Evolutionary conservation across 176 grass and related monocot genomes (phyloP), one percentile per base, ranked within the genome.

Genomic region (Elaeis guineensis): DNA sequence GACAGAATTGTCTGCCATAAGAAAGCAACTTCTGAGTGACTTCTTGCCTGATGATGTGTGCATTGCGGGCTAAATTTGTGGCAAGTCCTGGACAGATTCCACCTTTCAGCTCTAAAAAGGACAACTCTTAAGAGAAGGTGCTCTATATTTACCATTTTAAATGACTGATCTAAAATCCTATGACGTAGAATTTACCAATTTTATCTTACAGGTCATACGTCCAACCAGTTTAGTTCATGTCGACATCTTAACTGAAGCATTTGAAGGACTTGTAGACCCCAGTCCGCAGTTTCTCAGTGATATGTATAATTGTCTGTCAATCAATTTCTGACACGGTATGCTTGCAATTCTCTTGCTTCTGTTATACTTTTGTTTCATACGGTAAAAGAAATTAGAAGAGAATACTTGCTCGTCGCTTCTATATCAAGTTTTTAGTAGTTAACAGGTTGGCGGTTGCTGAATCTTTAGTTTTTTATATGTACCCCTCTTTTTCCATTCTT

Each of bases 11-110:
- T 50, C 78, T 58, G 81, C 26, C 55, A 73, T 92, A 83, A 89
- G 71, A 75, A 83, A 52, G 39, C 82, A 80, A 74, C 73, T 98
- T 57, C 62, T 92, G 64, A 86, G 77, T 68, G 88, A 98, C 63
- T 98, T 98, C 77, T 78, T 79, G 16, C 93, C 93, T 3, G 87
- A 98, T 81, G 93, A 92, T 56, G 72, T 92, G 71, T 89, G 93
- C 93, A 57, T 75, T 83, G 61, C 76, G 79, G 60, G 62, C 75
- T 60, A 84, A 83, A 5, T 89, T 85, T 52, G 78, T 85, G 54
- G 88, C 86, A 81, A 58, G 58, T 58, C 19, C 24, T 48, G 17
- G n/a, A 52, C 72, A 83, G 28, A 50, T 77, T 73, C 51, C 68
- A 39, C 62, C 60, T 65, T 76, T 63, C 68, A 72, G 65, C n/a